These are phyloP conservation scores for Aspergillus neotritici DNA, from an alignment of 2,329 filamentous ascomycete genomes.

Conservation along the genomic window DNA sequence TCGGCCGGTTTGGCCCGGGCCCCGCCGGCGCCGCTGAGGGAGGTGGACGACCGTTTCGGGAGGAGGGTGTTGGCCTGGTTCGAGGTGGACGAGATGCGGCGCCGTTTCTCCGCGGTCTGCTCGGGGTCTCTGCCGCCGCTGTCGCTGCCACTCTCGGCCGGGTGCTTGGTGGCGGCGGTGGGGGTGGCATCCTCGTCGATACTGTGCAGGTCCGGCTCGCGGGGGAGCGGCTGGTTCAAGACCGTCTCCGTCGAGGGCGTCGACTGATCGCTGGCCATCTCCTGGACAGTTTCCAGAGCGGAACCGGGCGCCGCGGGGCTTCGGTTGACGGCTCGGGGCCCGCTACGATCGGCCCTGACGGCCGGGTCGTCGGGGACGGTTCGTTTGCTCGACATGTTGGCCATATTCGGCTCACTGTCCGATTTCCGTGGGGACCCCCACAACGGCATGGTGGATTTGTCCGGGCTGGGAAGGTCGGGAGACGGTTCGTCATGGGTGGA, in stretches of 20 bases:
- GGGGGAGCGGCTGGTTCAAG: constrained; percentile 37
- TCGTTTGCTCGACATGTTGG: constrained; percentile 36
- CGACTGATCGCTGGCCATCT: constrained; percentile 67
- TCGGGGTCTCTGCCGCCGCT: constrained; percentile 42
- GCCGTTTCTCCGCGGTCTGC: constrained; percentile 32
- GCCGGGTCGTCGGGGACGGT: constrained; percentile 23
- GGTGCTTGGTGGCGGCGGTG: constrained; percentile 35
- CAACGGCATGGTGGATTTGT: constrained; percentile 52
- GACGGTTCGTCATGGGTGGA: constrained; percentile 56
- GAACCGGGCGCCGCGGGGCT: constrained; percentile 55
- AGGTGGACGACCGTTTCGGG: constrained; percentile 63
- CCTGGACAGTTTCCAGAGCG: constrained; percentile 82
- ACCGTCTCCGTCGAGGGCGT: constrained; percentile 51
- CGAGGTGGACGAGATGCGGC: constrained; percentile 34
- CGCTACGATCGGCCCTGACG: constrained; percentile 33
- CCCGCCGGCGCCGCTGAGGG: constrained; percentile 51
- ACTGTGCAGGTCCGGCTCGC: constrained; percentile 32
- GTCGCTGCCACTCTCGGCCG: constrained; percentile 56
- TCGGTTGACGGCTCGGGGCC: constrained; percentile 51
- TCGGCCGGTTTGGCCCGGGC: constrained; percentile 64
- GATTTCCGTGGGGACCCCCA: constrained; percentile 27
- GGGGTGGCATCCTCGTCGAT: constrained; percentile 38
- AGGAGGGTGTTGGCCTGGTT: constrained; percentile 49
- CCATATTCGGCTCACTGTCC: constrained; percentile 26
- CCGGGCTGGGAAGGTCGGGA: constrained; percentile 57